Evolutionary conservation across 2,329 filamentous ascomycete genomes (phyloP).

Genomic region (Aspergillus tubingensis): DNA sequence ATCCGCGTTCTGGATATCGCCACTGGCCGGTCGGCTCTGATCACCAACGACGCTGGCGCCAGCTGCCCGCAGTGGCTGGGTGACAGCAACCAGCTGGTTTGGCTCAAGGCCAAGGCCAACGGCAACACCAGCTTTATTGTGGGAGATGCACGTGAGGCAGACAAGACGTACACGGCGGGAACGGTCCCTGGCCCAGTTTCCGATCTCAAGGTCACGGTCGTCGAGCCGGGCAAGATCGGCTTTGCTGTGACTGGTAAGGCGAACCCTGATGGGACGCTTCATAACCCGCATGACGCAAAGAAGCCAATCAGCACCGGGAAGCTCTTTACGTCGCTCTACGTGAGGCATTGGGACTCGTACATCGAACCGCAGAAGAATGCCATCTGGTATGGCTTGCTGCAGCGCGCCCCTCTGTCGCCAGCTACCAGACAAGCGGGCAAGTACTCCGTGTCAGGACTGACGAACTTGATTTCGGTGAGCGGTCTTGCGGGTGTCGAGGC

Average conservation of each 20-base stretch:
- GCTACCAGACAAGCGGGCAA: slow-evolving; percentile 40
- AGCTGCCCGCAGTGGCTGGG: slow-evolving; percentile 51
- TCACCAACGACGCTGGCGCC: slow-evolving; percentile 48
- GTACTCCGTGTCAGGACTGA: slow-evolving; percentile 44
- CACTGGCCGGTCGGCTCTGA: slow-evolving; percentile 41
- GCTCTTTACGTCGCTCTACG: slow-evolving; percentile 54
- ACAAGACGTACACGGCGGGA: slow-evolving; percentile 48
- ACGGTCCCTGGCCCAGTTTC: slow-evolving; percentile 49
- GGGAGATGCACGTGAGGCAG: slow-evolving; percentile 42
- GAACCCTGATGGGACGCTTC: slow-evolving; percentile 50
- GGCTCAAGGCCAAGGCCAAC: slow-evolving; percentile 49
- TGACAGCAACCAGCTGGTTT: slow-evolving; percentile 46
- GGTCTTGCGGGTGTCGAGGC: slow-evolving; percentile 46
- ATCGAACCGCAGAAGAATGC: slow-evolving; percentile 52
- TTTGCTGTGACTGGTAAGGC: slow-evolving; percentile 52
- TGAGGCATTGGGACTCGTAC: slow-evolving; percentile 57
- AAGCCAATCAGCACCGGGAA: slow-evolving; percentile 49
- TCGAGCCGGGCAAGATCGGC: slow-evolving; percentile 46
- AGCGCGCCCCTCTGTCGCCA: slow-evolving; percentile 41
- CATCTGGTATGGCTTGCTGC: slow-evolving; percentile 52
- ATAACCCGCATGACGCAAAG: slow-evolving; percentile 52
- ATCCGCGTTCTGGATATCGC: slow-evolving; percentile 49
- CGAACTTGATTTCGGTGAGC: slow-evolving; percentile 46
- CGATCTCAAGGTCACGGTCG: slow-evolving; percentile 47
- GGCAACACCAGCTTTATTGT: slow-evolving; percentile 51